Evolutionary conservation across 352 stramenopile species (phyloP), one percentile per base, ranked within the genome.

Genomic region (Achlya hypogyna): DNA sequence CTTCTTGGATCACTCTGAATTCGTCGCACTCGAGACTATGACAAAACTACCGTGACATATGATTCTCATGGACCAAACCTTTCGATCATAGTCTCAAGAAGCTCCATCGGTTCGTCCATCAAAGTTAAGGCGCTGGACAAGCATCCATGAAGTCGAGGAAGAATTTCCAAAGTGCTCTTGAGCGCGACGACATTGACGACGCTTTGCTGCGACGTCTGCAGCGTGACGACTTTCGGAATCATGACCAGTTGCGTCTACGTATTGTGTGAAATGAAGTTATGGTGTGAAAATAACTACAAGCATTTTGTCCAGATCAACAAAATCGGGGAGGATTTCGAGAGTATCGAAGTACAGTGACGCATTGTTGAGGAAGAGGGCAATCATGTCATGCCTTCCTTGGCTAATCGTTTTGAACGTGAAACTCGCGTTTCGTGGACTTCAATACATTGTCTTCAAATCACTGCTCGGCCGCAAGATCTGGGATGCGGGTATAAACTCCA

Each of bases 301-400:
- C 28, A 95, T 60, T 49, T 81, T 72, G 59, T 95, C 86, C 20
- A 93, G 69, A 58, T 92, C 82, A 16, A 78, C 68, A 59, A 91
- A 92, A 28, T 86, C 84, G 9, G 71, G 70, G 4, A 95, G 71
- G 28, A 87, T 75, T 52, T 93, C 86, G 56, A 84, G 72, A 32
- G 91, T 67, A 64, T 95, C 84, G 29, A 95, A 93, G 72, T 89
- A 91, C 74, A 81, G 88, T 2, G 82, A 76, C 5, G 86, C 84
- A 47, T 95, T 91, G 52, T 89, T 76, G 1, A 95, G 71, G 31
- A 93, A 87, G 10, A 89, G 71, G 9, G 71, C 75, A 22, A 95
- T 73, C 45, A 91, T 70, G 53, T 91, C 79, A 35, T 95, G 86
- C 0, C 85, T 82, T 20, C 63, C 78, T 53, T 87, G 72, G 42